phyloP scores from a whole-genome alignment of 371 early-diverging fungal species.

The Syncephalastrum contaminatum region DNA sequence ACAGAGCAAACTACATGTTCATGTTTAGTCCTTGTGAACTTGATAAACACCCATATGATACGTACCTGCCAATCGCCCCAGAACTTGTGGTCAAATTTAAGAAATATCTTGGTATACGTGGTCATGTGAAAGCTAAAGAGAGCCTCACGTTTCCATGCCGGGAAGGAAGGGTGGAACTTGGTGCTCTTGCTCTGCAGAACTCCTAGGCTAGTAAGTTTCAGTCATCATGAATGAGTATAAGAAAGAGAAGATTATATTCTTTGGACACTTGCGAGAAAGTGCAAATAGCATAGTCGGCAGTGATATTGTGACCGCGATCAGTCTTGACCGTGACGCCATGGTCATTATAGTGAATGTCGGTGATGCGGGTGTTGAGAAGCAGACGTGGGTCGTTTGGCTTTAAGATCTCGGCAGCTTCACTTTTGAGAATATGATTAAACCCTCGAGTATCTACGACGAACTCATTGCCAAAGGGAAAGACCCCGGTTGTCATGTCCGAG shows the following conservation, averaged over 20 bases:
- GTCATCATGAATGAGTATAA: neutral
- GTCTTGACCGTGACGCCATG: slow-evolving; percentile 29
- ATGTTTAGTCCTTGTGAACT: neutral
- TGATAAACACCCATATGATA: neutral
- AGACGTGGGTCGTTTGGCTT: slow-evolving; percentile 23
- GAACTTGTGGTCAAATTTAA: slow-evolving; percentile 35
- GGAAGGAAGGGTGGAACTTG: slow-evolving; percentile 35
- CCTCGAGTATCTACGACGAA: slow-evolving; percentile 47
- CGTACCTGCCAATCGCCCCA: slow-evolving; percentile 50
- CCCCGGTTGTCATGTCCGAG: slow-evolving; percentile 25
- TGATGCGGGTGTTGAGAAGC: slow-evolving; percentile 32
- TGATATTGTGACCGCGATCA: slow-evolving; percentile 26
- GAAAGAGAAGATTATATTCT: neutral
- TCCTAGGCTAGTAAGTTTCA: slow-evolving; percentile 30
- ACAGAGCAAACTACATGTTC: slow-evolving; percentile 35
- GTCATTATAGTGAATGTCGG: slow-evolving; percentile 28
- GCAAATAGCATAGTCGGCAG: slow-evolving; percentile 45
- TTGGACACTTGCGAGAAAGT: slow-evolving; percentile 40
- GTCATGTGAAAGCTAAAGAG: slow-evolving; percentile 47
- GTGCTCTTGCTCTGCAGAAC: slow-evolving; percentile 40
- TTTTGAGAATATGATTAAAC: slow-evolving; percentile 36
- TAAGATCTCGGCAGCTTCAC: slow-evolving; percentile 29
- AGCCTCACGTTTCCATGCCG: slow-evolving; percentile 48
- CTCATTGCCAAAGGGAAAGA: slow-evolving; percentile 40
- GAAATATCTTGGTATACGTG: slow-evolving; percentile 48